Base-by-base conservation (phyloP, 2,329 filamentous ascomycete species). In the Epichloe sp. region DNA sequence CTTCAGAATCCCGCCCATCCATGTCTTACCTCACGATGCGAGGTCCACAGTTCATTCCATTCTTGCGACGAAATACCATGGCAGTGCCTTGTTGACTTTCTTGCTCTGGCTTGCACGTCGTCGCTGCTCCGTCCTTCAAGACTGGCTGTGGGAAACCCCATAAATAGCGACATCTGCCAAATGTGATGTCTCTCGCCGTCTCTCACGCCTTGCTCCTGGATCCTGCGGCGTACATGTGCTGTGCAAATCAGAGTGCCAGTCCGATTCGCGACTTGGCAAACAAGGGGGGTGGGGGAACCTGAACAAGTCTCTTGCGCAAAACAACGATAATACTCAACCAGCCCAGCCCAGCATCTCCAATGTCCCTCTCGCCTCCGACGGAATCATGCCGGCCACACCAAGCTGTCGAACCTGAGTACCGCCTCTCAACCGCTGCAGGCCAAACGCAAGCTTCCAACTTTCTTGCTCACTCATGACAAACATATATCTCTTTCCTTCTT, bases 401-500 rank as follows among this genome's bases (percentile, higher is more conserved):
- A 85, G 68, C 52, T 78, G 74, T 49, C 79, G 71, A 35, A 76
- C 77, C 62, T 82, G 79, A 3, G 75, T 76, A 5, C 82, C 81
- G 50, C 74, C 74, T 49, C 80, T 69, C 58, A 86, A 65, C 44
- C 77, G 72, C 62, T 82, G 78, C 57, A 86, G 62, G 2, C 79
- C 81, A 37, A 77, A 69, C 1, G 79, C 73, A 23, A 86, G 69
- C 72, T 86, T 86, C 82, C 82, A 85, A 31, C 75, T 75, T 63
- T 86, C 82, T 54, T 79, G 74, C 60, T 85, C 80, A 41, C 73
- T 71, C 36, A 85, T 67, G 10, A 85, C 73, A 60, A 85, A 85
- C 37, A 85, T 64, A 60, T 79, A 84, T 37, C 80, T 73, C 66
- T 82, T 83, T 43, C 79, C 79, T 54, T 84, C 81, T 56, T 82